Percentiles rank a stretch among this genome's conserved stretches.
phyloP scores from a whole-genome alignment of 768 basidiomycete genomes.

The Hericium coralloides region DNA sequence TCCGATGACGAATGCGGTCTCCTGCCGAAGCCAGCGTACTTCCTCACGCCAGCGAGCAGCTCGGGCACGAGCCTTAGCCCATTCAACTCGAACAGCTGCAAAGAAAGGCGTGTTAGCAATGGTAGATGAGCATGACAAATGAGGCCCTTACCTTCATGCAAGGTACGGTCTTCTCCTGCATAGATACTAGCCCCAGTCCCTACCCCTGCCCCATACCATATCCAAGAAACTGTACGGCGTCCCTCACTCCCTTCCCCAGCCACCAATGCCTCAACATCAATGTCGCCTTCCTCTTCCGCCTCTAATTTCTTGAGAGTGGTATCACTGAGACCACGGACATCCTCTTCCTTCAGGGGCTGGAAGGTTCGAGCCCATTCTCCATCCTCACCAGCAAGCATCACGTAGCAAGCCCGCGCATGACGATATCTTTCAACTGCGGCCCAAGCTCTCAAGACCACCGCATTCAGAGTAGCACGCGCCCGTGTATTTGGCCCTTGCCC shows the following conservation, averaged over 20 bases:
- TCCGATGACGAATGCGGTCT: neutral
- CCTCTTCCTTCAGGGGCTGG: neutral
- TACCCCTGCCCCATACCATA: neutral
- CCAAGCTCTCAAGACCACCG: neutral
- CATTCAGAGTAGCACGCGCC: neutral
- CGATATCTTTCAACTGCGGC: neutral
- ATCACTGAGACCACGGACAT: neutral
- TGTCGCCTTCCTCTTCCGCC: neutral
- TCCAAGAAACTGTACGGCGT: neutral
- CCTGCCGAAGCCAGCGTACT: neutral
- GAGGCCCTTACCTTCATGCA: neutral
- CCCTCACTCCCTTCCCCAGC: neutral
- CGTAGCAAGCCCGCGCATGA: neutral
- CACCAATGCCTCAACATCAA: neutral
- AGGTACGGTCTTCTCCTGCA: neutral
- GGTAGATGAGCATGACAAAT: neutral
- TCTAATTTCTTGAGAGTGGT: neutral
- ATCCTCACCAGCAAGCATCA: neutral
- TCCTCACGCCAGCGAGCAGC: neutral
- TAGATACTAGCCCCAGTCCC: neutral
- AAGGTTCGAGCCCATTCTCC: neutral
- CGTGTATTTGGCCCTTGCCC: conserved; percentile 6
- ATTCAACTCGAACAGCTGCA: neutral
- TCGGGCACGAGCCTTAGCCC: neutral
- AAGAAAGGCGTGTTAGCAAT: neutral